Evolutionary conservation across 371 early-diverging fungal genomes (phyloP), one percentile per base, ranked within the genome.

Genomic region (Saksenaea oblongispora): DNA sequence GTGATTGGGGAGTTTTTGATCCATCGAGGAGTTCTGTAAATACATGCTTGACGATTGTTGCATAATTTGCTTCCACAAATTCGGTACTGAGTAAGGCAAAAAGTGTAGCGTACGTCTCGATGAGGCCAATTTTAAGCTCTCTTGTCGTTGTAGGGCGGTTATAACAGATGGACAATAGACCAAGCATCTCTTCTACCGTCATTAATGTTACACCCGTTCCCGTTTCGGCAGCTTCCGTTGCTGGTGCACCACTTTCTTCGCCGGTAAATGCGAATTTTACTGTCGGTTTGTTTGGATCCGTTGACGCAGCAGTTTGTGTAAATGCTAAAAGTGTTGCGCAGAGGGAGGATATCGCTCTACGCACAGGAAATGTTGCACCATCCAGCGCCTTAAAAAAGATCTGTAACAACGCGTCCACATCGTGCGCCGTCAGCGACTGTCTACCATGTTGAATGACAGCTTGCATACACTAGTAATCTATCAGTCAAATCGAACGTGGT

Each of bases 41-140:
- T 1, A 95, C 60, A 62, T 93, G 93, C 51, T 79, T 85, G 15
- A 86, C 71, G 54, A 97, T 88, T 0, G 70, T 54, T 0, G 85
- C 64, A 70, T 94, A 95, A 62, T 98, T 83, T 3, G 79, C 54
- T 66, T 94, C 96, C 5, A 95, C 87, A 55, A 87, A 87, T 2
- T 74, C 73, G 0, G 88, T 71, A 2, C 95, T 97, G 0, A 95
- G 76, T 57, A 84, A 73, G 17, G 87, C 77, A 61, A 95, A 87
- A 4, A 94, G 65, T 1, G 86, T 83, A 0, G 91, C 88, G 74
- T 94, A 95, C 0, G 90, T 83, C 64, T 96, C 95, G 11, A 92
- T 75, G 0, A 96, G 74, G 5, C 94, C 95, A 0, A 93, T 84
- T 0, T 91, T 87, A 17, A 87, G 79, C 35, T 95, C 95, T 14